phyloP scores from a whole-genome alignment of 2,329 filamentous ascomycete species.

The Fonsecaea pedrosoi region DNA sequence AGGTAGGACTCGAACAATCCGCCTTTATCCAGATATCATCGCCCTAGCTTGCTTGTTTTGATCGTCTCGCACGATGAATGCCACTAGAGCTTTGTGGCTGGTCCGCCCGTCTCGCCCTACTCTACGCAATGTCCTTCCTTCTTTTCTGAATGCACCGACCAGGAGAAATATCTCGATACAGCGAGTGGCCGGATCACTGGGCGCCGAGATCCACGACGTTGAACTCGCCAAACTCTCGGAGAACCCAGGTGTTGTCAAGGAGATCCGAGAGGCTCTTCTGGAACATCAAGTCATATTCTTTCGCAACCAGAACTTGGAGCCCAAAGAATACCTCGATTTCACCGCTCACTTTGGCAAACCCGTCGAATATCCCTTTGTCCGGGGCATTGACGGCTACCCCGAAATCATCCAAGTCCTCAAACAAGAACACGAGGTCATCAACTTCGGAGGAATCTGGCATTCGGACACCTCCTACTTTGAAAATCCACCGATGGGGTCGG shows the following conservation, averaged over 20 bases:
- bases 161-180: constrained; percentile 33
- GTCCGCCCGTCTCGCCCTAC: not conserved
- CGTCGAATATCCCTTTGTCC: constrained; percentile 37
- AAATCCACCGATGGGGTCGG: constrained; percentile 35
- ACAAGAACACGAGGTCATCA: constrained; percentile 36
- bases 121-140: not conserved
- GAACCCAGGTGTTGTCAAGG: constrained; percentile 29
- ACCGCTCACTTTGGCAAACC: constrained; percentile 37
- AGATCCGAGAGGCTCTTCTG: constrained; percentile 36
- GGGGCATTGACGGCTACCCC: constrained; percentile 35
- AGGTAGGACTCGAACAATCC: not conserved
- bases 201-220: constrained; percentile 37
- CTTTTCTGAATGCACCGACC: not conserved
- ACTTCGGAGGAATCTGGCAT: constrained; percentile 40
- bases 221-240: constrained; percentile 31
- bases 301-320: constrained; percentile 33
- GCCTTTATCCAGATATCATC: not conserved
- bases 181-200: constrained; percentile 35
- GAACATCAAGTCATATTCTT: constrained; percentile 39
- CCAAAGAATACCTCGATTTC: constrained; percentile 31
- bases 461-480: constrained; percentile 37
- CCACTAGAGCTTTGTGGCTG: not conserved
- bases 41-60: not conserved
- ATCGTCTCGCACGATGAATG: not conserved
- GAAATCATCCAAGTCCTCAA: constrained; percentile 39